phyloP scores from a whole-genome alignment of 495 filamentous ascomycete genomes.

The Filosporella fistucella region DNA sequence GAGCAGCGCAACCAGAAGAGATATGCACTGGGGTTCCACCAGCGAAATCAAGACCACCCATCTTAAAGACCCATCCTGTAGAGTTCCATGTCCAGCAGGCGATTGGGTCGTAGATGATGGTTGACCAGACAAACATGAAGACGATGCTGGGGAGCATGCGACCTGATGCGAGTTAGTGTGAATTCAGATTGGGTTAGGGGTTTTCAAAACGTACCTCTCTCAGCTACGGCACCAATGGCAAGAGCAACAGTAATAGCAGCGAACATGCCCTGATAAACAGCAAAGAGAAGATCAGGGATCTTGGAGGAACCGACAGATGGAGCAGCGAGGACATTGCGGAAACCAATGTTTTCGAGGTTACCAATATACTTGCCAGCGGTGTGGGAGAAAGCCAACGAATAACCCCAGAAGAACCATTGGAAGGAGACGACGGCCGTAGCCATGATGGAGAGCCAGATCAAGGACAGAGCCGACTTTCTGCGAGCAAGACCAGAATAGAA shows the following conservation, averaged over 20 bases:
- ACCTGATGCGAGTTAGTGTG: background rate
- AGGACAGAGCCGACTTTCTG: slow-evolving; percentile 88
- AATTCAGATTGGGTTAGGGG: background rate
- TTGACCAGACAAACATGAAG: slow-evolving; percentile 97
- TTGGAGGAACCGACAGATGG: slow-evolving; percentile 78
- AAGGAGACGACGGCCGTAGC: slow-evolving; percentile 85
- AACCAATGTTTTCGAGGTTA: slow-evolving; percentile 79
- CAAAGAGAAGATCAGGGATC: slow-evolving; percentile 88
- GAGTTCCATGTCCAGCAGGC: slow-evolving; percentile 99
- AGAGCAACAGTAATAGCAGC: slow-evolving; percentile 92
- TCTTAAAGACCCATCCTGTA: slow-evolving; percentile 72
- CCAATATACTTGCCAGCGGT: slow-evolving; percentile 79
- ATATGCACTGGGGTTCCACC: slow-evolving; percentile 97
- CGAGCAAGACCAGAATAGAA: slow-evolving; percentile 99
- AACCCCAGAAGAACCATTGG: slow-evolving; percentile 99
- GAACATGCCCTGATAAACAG: slow-evolving; percentile 98
- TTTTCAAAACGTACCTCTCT: slow-evolving; percentile 53
- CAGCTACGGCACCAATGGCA: slow-evolving; percentile 86
- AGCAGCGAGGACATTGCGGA: slow-evolving; percentile 71
- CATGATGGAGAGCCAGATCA: slow-evolving; percentile 98
- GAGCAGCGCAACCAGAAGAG: slow-evolving; percentile 79
- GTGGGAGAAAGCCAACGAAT: slow-evolving; percentile 89
- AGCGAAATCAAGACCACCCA: slow-evolving; percentile 93
- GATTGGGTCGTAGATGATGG: slow-evolving; percentile 90
- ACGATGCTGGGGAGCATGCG: slow-evolving; percentile 70